Base-by-base conservation (phyloP, 768 basidiomycete species). In the Mrakia gelida region DNA sequence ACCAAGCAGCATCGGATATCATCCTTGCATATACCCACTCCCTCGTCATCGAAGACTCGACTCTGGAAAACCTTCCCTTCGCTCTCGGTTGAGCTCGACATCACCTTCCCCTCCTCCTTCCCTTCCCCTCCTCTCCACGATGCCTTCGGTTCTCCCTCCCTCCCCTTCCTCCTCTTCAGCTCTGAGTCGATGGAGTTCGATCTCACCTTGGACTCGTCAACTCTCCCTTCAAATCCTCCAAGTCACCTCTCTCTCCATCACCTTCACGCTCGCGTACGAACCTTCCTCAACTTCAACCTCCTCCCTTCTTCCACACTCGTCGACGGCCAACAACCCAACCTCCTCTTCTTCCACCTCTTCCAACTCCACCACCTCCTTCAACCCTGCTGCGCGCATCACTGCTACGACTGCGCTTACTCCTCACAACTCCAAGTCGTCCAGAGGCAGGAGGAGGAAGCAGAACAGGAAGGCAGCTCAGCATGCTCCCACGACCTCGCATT, bases 231-330 rank as follows among this genome's bases (percentile, higher is more conserved):
- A 75, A 41, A 78, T 78, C 63, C 73, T 78, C 30, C 77, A 78
- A 52, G 71, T 78, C 45, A 78, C 77, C 49, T 78, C 77, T 26
- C 77, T 78, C 21, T 78, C 77, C 62, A 78, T 78, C 65, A 78
- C 77, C 26, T 75, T 78, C 72, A 73, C 54, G 7, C 72, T 78
- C 28, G 77, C 77, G 1, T 78, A 78, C 77, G 73, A 75, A 28
- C 65, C 65, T 8, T 43, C 73, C 18, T 26, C 65, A 16, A 41
- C 43, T 21, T 13, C 41, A 16, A 21, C 18, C 71, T 18, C 45
- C 30, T 73, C 41, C 65, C 59, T n/a, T 34, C 77, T 73, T 63
- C 8, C n/a, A 21, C 23, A 18, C 21, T 10, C 56, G 41, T 16
- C 41, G 0, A 13, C 23, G 59, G 7, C 59, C 59, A 52, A 52